phyloP scores from a whole-genome alignment of 139 green algal species.

The Chlamydomonas eustigma region DNA sequence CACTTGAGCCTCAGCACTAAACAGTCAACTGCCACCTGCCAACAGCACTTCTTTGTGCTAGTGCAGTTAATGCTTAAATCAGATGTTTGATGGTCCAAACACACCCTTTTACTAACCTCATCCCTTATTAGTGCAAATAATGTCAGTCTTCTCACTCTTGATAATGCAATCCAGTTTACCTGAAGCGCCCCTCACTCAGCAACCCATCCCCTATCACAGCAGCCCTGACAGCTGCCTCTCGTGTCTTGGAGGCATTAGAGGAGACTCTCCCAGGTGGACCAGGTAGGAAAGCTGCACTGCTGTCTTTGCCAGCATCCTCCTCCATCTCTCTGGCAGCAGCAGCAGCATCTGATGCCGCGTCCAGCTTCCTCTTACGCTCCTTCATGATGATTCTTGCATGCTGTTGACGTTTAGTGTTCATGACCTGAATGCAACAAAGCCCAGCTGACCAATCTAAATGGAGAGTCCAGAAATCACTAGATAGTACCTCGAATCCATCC shows the following conservation, averaged over 20 bases:
- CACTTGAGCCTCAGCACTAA: too few relatives aligned
- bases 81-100: too few relatives aligned
- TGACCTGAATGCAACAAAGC: conserved; percentile 43
- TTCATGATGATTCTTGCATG: conserved; percentile 58
- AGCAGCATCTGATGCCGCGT: background rate
- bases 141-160: too few relatives aligned
- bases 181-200: conserved; percentile 23
- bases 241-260: background rate
- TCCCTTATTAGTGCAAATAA: too few relatives aligned
- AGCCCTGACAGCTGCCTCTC: conserved; percentile 17
- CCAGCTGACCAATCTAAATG: background rate
- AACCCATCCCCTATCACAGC: conserved; percentile 22
- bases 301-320: background rate
- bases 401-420: conserved; percentile 60
- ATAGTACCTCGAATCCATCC: too few relatives aligned
- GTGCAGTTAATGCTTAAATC: too few relatives aligned
- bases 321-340: background rate
- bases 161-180: background rate
- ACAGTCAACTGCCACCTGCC: too few relatives aligned
- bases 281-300: background rate
- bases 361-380: conserved; percentile 15
- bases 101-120: too few relatives aligned
- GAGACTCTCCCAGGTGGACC: too few relatives aligned
- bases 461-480: too few relatives aligned
- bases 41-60: too few relatives aligned